Evolutionary conservation across 441 rosid species (phyloP).

Genomic region (Populus hybrid): DNA sequence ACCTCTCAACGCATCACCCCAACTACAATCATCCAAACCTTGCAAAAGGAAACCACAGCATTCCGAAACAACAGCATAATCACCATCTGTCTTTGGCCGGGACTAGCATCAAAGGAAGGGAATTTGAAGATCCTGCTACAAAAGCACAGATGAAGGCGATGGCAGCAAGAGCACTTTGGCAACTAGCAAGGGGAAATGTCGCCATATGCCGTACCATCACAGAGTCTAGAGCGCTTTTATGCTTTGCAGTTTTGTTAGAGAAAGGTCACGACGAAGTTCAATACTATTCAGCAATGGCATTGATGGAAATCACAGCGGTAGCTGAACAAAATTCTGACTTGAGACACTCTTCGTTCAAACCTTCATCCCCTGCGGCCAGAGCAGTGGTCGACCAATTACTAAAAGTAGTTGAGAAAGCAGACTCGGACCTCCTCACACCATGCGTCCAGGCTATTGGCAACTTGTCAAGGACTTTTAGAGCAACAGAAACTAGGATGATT

Average conservation of each 20-base stretch:
- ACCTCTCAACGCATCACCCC: constrained; percentile 17
- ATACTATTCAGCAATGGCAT: constrained; percentile 81
- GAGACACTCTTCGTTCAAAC: constrained; percentile 84
- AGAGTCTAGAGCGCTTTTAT: constrained; percentile 82
- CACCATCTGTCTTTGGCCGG: constrained; percentile 43
- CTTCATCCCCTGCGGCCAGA: constrained; percentile 72
- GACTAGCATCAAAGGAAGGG: constrained; percentile 62
- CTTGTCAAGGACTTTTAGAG: constrained; percentile 74
- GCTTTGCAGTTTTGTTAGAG: constrained; percentile 72
- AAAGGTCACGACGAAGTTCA: constrained; percentile 65
- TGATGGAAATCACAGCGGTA: constrained; percentile 84
- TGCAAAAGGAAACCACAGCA: neutral
- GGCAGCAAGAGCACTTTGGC: constrained; percentile 93
- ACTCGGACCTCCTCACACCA: constrained; percentile 62
- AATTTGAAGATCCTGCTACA: constrained; percentile 70
- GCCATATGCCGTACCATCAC: constrained; percentile 74
- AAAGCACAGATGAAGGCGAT: constrained; percentile 82
- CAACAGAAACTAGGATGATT: constrained; percentile 76
- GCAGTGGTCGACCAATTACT: constrained; percentile 73
- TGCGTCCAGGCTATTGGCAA: constrained; percentile 73
- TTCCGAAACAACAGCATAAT: constrained; percentile 28
- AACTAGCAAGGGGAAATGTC: constrained; percentile 62
- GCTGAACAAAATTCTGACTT: constrained; percentile 73
- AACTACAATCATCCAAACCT: constrained; percentile 19
- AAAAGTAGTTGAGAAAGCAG: constrained; percentile 54